phyloP scores from a whole-genome alignment of 805 yeast genomes.

The Debaryomyces maramus region DNA sequence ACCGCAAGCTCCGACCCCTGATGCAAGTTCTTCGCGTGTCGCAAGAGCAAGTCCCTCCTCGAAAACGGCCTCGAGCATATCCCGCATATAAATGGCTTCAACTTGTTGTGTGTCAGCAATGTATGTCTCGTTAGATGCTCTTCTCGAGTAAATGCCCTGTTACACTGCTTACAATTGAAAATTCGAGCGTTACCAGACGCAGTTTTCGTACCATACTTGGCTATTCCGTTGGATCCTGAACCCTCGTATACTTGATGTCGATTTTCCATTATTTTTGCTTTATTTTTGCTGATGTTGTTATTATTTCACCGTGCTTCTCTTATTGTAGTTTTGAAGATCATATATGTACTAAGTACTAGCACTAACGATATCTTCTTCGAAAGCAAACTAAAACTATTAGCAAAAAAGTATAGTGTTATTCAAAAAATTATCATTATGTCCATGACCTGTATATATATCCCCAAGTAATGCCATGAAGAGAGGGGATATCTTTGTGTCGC shows the following conservation, averaged over 20 bases:
- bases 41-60: conserved; percentile 41
- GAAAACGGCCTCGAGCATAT: conserved; percentile 45
- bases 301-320: too few relatives aligned
- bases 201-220: conserved; percentile 41
- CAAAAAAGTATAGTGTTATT: too few relatives aligned
- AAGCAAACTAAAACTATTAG: too few relatives aligned
- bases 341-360: too few relatives aligned
- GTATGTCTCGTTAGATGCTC: conserved; percentile 46
- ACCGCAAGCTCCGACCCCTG: conserved; percentile 45
- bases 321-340: too few relatives aligned
- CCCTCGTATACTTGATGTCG: neutral
- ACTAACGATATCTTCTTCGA: too few relatives aligned
- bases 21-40: conserved; percentile 48
- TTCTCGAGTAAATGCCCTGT: conserved; percentile 47
- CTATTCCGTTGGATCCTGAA: neutral
- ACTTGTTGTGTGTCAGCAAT: conserved; percentile 43
- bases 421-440: too few relatives aligned
- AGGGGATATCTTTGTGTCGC: too few relatives aligned
- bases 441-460: too few relatives aligned
- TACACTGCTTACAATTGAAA: conserved; percentile 40
- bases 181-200: conserved; percentile 46
- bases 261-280: too few relatives aligned
- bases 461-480: too few relatives aligned
- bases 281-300: too few relatives aligned
- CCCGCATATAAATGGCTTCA: conserved; percentile 46